Evolutionary conservation across 306 rosid species (phyloP), one percentile per base, ranked within the genome.

Genomic region (Lablab purpureus): DNA sequence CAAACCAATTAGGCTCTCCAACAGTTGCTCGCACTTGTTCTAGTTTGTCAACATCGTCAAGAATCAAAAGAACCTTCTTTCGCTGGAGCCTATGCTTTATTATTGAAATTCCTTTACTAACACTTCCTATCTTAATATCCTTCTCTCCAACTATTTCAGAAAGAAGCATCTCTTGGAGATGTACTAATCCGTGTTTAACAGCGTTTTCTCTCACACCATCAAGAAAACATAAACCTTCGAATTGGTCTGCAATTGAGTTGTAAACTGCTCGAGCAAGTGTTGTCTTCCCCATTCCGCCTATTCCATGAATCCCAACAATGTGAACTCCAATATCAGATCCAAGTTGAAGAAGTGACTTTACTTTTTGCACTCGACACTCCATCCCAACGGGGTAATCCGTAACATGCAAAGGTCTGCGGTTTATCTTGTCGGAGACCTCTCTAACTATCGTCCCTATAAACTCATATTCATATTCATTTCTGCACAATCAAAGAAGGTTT

Each of bases 141-240:
- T 25, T 54, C 22, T 10, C 34, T 40, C 67, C 75, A 43, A 71
- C 18, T 1, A 43, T 6, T 17, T 78, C 54, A 6, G 10, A 71
- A 71, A 83, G 86, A 15, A 83, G 45, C 17, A 4, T 71, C 69
- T 77, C 43, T 71, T 84, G 81, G 19, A 84, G 84, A 18, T 73
- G n/a, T 27, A 8, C 4, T 13, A 78, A 37, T 3, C 77, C 83
- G 6, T 46, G 62, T 27, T 15, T 41, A 19, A 0, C 19, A 3
- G 68, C 46, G 9, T 34, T 73, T 67, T 73, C 80, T 46, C 80
- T 73, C 2, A 62, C 59, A 52, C 52, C 50, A 2, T 30, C 41
- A 4, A 79, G 74, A 58, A 84, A 84, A 34, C 66, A 74, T 2
- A 22, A 2, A 3, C 65, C 47, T 7, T 84, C 75, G 71, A 84